Conservation (phyloP, 306 rosid genomes). For the Quercus engelmannii region DNA sequence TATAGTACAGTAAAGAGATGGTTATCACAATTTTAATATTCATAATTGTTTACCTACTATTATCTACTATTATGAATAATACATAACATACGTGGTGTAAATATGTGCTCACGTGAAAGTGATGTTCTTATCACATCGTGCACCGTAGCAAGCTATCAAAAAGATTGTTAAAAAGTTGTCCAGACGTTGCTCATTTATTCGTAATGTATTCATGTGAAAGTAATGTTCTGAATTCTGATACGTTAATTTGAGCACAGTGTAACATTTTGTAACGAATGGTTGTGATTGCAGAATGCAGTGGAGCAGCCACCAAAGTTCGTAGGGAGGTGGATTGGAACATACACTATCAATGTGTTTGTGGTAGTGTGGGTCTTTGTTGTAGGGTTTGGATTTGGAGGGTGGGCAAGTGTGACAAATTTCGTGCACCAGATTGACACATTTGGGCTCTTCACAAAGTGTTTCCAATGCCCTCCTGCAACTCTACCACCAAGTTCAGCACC, state of each 20-base stretch:
- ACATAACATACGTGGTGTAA: too few relatives aligned
- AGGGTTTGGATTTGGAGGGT: constrained; percentile 97
- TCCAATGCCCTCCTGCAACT: constrained; percentile 58
- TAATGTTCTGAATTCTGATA: too few relatives aligned
- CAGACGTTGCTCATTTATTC: too few relatives aligned
- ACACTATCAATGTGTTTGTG: constrained; percentile 62
- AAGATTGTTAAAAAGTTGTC: too few relatives aligned
- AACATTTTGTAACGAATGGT: background rate
- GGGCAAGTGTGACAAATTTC: constrained; percentile 96
- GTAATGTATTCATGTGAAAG: too few relatives aligned
- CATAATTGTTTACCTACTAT: too few relatives aligned
- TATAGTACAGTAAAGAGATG: too few relatives aligned
- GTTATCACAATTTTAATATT: too few relatives aligned
- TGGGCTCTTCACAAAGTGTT: constrained; percentile 95
- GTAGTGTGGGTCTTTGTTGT: constrained; percentile 88
- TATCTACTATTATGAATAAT: too few relatives aligned
- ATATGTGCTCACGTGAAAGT: too few relatives aligned
- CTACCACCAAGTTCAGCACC: constrained; percentile 21
- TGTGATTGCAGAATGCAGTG: constrained; percentile 81
- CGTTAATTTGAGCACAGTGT: background rate
- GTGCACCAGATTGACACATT: constrained; percentile 85
- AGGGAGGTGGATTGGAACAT: constrained; percentile 88
- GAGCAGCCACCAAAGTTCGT: constrained; percentile 78
- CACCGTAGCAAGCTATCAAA: too few relatives aligned
- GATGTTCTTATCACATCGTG: too few relatives aligned